phyloP scores from a whole-genome alignment of 768 basidiomycete genomes.

The Tricholoma flavovirens region DNA sequence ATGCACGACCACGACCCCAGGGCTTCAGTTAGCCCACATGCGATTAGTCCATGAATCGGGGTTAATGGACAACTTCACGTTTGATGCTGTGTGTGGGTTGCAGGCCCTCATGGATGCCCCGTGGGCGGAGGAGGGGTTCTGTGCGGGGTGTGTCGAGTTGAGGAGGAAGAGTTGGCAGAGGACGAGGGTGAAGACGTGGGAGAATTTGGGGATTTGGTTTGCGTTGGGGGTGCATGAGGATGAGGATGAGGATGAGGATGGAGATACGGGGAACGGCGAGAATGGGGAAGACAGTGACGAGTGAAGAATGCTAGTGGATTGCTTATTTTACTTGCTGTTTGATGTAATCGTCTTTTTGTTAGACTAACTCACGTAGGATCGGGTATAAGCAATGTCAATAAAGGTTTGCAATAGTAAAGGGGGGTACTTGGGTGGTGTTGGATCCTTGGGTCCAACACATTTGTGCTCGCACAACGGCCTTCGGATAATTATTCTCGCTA shows the following conservation, averaged over 20 bases:
- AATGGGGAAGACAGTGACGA: background rate
- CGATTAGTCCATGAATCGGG: slow-evolving; percentile 9
- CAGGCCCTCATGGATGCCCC: slow-evolving; percentile 8
- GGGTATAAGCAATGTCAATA: no score
- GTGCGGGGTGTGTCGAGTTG: slow-evolving; percentile 4
- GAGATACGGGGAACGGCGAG: no score
- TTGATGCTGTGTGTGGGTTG: slow-evolving; percentile 9
- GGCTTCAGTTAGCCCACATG: background rate
- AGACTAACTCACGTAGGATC: no score
- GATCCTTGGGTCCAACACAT: no score
- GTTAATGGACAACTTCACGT: slow-evolving; percentile 1
- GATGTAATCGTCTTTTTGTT: no score
- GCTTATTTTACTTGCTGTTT: no score
- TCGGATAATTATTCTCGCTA: no score
- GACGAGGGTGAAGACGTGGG: slow-evolving; percentile 10
- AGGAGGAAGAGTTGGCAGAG: slow-evolving; percentile 5
- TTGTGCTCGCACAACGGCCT: no score
- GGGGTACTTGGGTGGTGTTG: no score
- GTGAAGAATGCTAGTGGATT: no score
- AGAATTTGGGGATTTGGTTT: slow-evolving; percentile 11
- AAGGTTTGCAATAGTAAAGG: no score
- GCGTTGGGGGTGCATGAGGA: background rate
- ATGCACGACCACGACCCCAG: slow-evolving; percentile 3
- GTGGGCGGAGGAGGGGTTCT: slow-evolving; percentile 10
- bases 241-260: no score